Base-by-base conservation (phyloP, 2,329 filamentous ascomycete species). In the Ceratocystis cacaofunesta region DNA sequence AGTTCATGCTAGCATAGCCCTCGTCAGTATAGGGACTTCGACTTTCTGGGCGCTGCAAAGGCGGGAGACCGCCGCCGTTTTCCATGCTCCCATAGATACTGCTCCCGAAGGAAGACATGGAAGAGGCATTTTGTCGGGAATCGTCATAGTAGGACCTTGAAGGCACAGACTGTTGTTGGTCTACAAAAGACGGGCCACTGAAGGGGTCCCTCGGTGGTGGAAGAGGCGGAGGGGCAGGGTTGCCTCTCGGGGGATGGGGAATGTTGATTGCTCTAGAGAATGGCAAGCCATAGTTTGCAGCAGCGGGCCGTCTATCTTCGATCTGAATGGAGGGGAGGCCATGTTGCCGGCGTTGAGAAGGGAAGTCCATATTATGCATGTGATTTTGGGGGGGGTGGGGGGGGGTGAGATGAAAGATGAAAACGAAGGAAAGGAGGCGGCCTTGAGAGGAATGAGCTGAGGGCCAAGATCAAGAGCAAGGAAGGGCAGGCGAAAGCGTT, bases 1-100 rank as follows among this genome's bases (percentile, higher is more conserved):
- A 77, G 8, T 75, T 74, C 66, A 76, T 74, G 69, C 77, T 78
- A 17, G 75, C 72, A 68, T 79, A 79, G 4, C 77, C 77, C 68
- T 79, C 77, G 57, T 79, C 77, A 63, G 71, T 71, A 19, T 73
- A 72, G 61, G 63, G 61, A 50, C 66, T 71, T 32, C 68, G 65
- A 10, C 50, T 63, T 22, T 63, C 63, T 62, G 60, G 41, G 30
- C 50, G 32, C 41, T 65, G 62, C 57, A 48, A 58, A 17, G 57
- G 36, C 30, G 71, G 61, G 44, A 71, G 65, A 69, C 70, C 60
- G 72, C 73, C 67, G 72, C 70, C 69, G 73, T 74, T 68, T 71
- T 74, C 72, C 69, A 76, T 73, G 68, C 77, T 80, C 52, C 75
- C 76, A 50, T 79, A 78, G 57, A 73, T 73, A 62, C 76, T 76